A percentile compares a stretch with the other conserved stretches of the same genome.
Conservation (phyloP, 2,329 filamentous ascomycete species). For the Westerdykella aurantiaca region DNA sequence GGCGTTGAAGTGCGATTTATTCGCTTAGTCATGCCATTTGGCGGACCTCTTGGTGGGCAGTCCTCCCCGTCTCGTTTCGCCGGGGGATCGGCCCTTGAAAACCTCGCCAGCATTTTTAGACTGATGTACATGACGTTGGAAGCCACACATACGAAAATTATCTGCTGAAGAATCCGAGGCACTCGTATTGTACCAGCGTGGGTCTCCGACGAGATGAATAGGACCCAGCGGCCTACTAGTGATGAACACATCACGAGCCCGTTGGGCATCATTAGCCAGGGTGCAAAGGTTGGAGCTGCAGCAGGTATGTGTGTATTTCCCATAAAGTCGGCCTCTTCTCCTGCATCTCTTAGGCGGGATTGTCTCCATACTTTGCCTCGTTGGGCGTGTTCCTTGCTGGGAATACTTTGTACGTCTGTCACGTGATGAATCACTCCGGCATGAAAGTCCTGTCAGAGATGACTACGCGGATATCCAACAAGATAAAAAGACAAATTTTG, state of each 20-base stretch:
- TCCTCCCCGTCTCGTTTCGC: not conserved
- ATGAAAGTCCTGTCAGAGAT: too few relatives aligned
- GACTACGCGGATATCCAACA: too few relatives aligned
- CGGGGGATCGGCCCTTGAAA: not conserved
- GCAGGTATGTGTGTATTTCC: conserved; percentile 15
- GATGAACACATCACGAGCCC: conserved; percentile 23
- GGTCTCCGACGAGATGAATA: not conserved
- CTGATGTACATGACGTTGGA: not conserved
- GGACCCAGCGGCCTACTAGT: not conserved
- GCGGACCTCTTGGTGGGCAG: not conserved
- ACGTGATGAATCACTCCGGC: too few relatives aligned
- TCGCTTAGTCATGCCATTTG: conserved; percentile 13
- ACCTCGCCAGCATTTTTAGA: not conserved
- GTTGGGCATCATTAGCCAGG: conserved; percentile 1
- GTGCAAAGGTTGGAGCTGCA: conserved; percentile 20
- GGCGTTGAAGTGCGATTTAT: conserved; percentile 15
- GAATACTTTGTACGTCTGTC: too few relatives aligned
- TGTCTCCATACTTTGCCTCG: too few relatives aligned
- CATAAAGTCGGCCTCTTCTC: too few relatives aligned
- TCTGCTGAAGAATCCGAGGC: too few relatives aligned
- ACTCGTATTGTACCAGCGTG: too few relatives aligned
- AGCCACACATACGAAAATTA: too few relatives aligned
- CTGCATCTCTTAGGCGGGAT: too few relatives aligned
- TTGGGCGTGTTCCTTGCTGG: too few relatives aligned
- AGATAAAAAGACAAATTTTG: too few relatives aligned